Conservation (phyloP, 108 stramenopile genomes). For the Cylindrotheca closterium region DNA sequence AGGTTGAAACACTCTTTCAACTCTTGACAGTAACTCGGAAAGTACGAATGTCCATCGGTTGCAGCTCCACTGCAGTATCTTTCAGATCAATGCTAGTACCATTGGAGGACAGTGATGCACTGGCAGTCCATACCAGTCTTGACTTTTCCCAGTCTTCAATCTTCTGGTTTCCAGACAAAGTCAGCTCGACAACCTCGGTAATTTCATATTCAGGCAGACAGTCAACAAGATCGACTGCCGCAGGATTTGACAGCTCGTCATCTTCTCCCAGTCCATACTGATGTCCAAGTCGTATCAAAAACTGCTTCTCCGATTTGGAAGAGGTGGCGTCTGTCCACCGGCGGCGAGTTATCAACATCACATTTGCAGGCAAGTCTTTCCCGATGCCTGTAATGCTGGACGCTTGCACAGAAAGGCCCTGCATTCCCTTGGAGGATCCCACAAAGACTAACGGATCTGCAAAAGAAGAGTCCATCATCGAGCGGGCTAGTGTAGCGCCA, state of each 20-base stretch:
- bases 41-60: slow-evolving; percentile 34
- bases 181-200: slow-evolving; percentile 12
- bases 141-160: slow-evolving; percentile 14
- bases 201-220: slow-evolving; percentile 21
- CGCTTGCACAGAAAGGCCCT: slow-evolving; percentile 7
- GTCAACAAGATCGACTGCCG: slow-evolving; percentile 9
- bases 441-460: slow-evolving; percentile 73
- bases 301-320: not conserved
- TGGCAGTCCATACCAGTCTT: slow-evolving; percentile 22
- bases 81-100: not conserved
- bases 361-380: slow-evolving; percentile 53
- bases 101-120: not conserved
- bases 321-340: slow-evolving; percentile 12
- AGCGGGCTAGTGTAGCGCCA: slow-evolving; percentile 62
- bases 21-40: slow-evolving; percentile 7
- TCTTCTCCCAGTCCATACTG: slow-evolving; percentile 80
- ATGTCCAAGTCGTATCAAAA: slow-evolving; percentile 88
- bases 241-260: slow-evolving; percentile 2
- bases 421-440: slow-evolving; percentile 20
- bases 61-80: slow-evolving; percentile 2
- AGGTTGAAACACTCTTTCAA: no score
- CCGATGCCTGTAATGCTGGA: slow-evolving; percentile 30
- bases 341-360: slow-evolving; percentile 68
- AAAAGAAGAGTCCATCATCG: slow-evolving; percentile 61
- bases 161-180: slow-evolving; percentile 27